Percentiles rank a stretch among this genome's conserved stretches.
Conservation (phyloP, 768 basidiomycete genomes). For the Fomitopsis serialis region DNA sequence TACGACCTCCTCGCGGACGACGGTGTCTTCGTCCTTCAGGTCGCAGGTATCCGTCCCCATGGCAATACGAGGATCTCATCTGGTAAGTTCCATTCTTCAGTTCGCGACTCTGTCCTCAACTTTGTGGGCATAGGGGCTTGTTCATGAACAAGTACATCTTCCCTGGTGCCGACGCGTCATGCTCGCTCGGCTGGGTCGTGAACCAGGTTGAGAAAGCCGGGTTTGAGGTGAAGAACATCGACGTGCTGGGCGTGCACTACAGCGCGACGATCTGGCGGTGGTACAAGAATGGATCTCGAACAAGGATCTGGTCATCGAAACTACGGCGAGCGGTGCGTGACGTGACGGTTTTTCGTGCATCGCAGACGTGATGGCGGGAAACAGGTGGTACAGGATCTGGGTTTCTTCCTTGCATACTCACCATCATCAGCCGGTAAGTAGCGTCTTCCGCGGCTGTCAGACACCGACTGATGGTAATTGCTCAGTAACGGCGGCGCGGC, state of each 20-base stretch:
- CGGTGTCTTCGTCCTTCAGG: conserved; percentile 92
- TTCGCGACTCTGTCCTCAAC: neutral
- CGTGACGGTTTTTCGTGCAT: too few species aligned
- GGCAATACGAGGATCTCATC: conserved; percentile 98
- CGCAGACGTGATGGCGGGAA: too few species aligned
- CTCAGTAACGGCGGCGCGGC: conserved; percentile 81
- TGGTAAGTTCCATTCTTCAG: conserved; percentile 46
- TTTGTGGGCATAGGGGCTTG: conserved; percentile 54
- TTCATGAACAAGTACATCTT: conserved; percentile 99
- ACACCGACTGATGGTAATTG: neutral
- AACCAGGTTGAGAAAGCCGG: conserved; percentile 82
- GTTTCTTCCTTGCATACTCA: conserved; percentile 96
- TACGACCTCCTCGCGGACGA: conserved; percentile 93
- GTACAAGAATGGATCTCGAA: conserved; percentile 98
- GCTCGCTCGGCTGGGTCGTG: conserved; percentile 94
- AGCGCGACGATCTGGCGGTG: conserved; percentile 85
- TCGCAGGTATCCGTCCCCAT: conserved; percentile 92
- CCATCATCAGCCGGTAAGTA: conserved; percentile 71
- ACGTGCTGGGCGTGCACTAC: conserved; percentile 97
- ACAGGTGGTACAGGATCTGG: conserved; percentile 89
- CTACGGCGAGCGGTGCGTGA: conserved; percentile 71
- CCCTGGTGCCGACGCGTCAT: conserved; percentile 96
- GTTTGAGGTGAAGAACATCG: conserved; percentile 94
- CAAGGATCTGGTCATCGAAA: conserved; percentile 84
- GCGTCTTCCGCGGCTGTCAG: neutral